Percentiles rank a stretch among this genome's conserved stretches.
These are phyloP conservation scores for Vaccinium myrtillus DNA, from an alignment of 148 eudicot species.

Conservation along the genomic window DNA sequence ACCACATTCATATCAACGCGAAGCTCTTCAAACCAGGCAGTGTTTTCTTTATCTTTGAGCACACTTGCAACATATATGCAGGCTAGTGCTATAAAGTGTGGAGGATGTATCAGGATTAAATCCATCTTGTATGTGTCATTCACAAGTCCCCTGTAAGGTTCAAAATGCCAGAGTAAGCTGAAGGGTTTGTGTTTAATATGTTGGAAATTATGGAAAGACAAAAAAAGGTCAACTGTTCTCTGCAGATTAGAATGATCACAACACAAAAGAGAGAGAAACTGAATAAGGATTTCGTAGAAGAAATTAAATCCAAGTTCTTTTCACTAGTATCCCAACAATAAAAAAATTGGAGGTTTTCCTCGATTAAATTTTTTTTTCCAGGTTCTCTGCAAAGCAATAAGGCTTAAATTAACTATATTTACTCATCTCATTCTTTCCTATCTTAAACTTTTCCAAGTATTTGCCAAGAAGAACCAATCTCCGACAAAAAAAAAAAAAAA, in stretches of 20 bases:
- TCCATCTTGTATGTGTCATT: slow-evolving; percentile 99
- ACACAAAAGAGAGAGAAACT: neutral
- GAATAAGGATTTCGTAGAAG: neutral
- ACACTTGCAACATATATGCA: slow-evolving; percentile 95
- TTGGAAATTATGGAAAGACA: neutral
- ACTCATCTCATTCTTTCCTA: neutral
- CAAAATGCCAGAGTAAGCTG: slow-evolving; percentile 15
- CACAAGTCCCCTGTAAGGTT: slow-evolving; percentile 73
- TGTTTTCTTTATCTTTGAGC: slow-evolving; percentile 78
- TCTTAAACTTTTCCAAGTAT: too few species aligned
- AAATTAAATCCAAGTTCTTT: neutral
- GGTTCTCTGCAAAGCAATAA: neutral
- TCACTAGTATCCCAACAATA: neutral
- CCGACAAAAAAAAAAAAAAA: neutral
- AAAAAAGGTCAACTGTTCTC: neutral
- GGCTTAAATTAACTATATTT: neutral
- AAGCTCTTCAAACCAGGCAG: slow-evolving; percentile 99
- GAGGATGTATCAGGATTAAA: slow-evolving; percentile 88
- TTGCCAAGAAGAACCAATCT: neutral
- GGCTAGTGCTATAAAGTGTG: slow-evolving; percentile 90
- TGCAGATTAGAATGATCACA: neutral
- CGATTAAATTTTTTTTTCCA: neutral
- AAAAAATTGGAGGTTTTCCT: neutral
- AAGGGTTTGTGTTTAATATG: neutral
- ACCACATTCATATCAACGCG: slow-evolving; percentile 97